phyloP scores from a whole-genome alignment of 176 grass and related monocot species.

The Echinochloa phyllopogon region DNA sequence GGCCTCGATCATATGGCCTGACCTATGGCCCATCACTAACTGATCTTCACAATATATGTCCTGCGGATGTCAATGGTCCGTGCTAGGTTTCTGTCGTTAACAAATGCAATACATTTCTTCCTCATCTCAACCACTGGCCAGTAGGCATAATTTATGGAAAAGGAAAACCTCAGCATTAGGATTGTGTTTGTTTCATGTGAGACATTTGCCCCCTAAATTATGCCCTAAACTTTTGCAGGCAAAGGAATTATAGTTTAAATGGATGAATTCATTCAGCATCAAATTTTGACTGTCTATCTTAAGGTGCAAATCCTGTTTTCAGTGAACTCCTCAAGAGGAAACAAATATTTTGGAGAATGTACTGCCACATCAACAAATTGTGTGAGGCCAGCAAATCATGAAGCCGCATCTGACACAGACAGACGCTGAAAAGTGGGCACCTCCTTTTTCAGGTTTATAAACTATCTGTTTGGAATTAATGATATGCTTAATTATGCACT shows the following conservation, averaged over 20 bases:
- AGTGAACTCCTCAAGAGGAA: conserved; percentile 84
- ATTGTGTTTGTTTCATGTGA: neutral
- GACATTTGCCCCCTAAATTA: neutral
- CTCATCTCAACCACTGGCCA: neutral
- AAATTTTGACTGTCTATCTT: neutral
- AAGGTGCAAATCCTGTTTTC: conserved; percentile 30
- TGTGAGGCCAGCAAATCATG: conserved; percentile 59
- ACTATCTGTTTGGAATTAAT: neutral
- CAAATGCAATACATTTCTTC: neutral
- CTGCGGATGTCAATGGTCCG: conserved; percentile 72
- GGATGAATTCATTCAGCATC: neutral
- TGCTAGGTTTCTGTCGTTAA: neutral
- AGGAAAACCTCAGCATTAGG: neutral
- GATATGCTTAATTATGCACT: neutral
- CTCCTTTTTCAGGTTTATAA: conserved; percentile 64
- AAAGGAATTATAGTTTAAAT: conserved; percentile 3
- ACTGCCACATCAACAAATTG: conserved; percentile 44
- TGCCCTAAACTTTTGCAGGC: neutral
- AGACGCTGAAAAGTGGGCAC: conserved; percentile 76
- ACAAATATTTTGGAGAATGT: conserved; percentile 81
- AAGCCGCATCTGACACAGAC: conserved; percentile 79
- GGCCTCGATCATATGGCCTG: conserved; percentile 75
- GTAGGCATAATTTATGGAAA: neutral
- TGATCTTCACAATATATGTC: conserved; percentile 76
- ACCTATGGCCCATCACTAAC: conserved; percentile 50